These are phyloP conservation scores for Eutrema yunnanense DNA, from an alignment of 345 rosid species.

Conservation along the genomic window DNA sequence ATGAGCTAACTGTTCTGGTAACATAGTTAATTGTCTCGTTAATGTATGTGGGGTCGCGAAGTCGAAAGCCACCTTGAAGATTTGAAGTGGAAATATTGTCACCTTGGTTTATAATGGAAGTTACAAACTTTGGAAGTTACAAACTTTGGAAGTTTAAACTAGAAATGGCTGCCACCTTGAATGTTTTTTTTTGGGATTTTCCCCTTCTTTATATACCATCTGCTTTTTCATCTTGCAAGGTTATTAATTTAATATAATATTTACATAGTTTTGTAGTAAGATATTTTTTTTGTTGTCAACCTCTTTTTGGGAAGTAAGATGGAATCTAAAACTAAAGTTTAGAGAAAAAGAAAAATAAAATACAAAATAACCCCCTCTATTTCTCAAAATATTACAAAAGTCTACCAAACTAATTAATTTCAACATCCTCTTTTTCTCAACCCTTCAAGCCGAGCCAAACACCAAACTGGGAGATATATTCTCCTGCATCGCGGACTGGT, in stretches of 20 bases:
- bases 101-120: too few species aligned
- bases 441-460: slow-evolving; percentile 41
- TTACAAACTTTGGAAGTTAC: too few species aligned
- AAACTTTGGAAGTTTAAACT: too few species aligned
- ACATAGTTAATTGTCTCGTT: too few species aligned
- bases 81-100: too few species aligned
- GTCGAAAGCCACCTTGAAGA: too few species aligned
- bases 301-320: not conserved
- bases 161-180: too few species aligned
- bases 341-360: not conserved
- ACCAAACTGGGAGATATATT: slow-evolving; percentile 31
- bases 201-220: too few species aligned
- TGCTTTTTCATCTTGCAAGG: not conserved
- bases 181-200: too few species aligned
- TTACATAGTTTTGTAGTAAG: not conserved
- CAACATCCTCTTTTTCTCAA: not conserved
- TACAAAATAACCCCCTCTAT: slow-evolving; percentile 1
- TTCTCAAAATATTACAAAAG: slow-evolving; percentile 17
- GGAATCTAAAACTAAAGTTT: not conserved
- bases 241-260: not conserved
- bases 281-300: not conserved
- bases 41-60: too few species aligned
- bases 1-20: too few species aligned
- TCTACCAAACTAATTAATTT: slow-evolving; percentile 16
- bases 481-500: slow-evolving; percentile 44